Percentiles rank a stretch among this genome's conserved stretches.
Conservation (phyloP, 768 basidiomycete genomes). For the Pisolithus sp. region DNA sequence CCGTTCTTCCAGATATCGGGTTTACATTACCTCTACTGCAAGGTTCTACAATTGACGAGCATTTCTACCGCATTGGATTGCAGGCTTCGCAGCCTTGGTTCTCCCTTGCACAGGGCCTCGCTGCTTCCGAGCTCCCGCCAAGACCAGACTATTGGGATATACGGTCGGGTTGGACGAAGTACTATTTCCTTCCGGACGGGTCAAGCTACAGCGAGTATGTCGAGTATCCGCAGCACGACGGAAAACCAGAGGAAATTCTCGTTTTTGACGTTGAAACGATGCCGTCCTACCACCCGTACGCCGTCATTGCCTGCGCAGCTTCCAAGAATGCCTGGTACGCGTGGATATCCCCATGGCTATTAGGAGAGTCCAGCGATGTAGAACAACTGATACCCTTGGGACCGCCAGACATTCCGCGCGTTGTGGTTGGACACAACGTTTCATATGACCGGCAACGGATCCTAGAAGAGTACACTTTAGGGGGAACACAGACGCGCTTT, state of each 20-base stretch:
- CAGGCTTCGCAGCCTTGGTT: constrained; percentile 74
- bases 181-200: constrained; percentile 65
- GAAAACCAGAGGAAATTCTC: constrained; percentile 64
- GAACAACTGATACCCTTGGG: constrained; percentile 75
- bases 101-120: constrained; percentile 55
- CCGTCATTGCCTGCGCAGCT: constrained; percentile 86
- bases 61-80: constrained; percentile 78
- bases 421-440: constrained; percentile 92
- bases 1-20: constrained; percentile 67
- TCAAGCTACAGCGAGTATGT: constrained; percentile 72
- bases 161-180: constrained; percentile 87
- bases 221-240: constrained; percentile 55
- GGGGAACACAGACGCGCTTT: constrained; percentile 67
- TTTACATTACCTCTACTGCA: constrained; percentile 84
- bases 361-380: constrained; percentile 50
- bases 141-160: constrained; percentile 48
- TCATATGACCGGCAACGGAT: constrained; percentile 88
- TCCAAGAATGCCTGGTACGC: constrained; percentile 85
- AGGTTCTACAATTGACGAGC: constrained; percentile 76
- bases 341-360: constrained; percentile 94
- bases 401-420: constrained; percentile 39
- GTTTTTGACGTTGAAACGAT: constrained; percentile 94
- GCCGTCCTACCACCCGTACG: constrained; percentile 72
- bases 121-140: constrained; percentile 48
- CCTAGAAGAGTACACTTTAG: constrained; percentile 72